Evolutionary conservation across 2,329 filamentous ascomycete species (phyloP).

Genomic region (Pestalotiopsis sp.): DNA sequence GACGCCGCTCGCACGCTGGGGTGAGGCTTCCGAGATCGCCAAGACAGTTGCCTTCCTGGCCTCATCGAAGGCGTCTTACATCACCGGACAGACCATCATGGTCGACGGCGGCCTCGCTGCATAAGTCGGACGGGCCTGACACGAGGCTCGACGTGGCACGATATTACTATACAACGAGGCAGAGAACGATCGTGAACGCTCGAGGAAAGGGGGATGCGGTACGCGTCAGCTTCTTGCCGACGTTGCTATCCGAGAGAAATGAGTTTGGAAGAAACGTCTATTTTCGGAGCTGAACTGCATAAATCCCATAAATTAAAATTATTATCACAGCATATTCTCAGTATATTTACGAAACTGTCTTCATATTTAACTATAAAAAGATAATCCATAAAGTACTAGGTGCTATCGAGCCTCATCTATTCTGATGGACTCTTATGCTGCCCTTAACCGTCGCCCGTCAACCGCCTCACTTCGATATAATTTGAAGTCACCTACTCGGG

Average conservation of each 20-base stretch:
- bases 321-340: too few relatives aligned
- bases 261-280: too few relatives aligned
- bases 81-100: slow-evolving; percentile 22
- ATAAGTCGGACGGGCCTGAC: not conserved
- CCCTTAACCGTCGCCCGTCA: too few relatives aligned
- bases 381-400: too few relatives aligned
- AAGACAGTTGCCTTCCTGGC: slow-evolving; percentile 21
- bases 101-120: slow-evolving; percentile 20
- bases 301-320: too few relatives aligned
- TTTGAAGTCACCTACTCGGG: not conserved
- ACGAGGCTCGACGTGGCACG: not conserved
- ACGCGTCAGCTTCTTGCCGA: not conserved
- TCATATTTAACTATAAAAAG: too few relatives aligned
- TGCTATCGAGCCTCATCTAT: too few relatives aligned
- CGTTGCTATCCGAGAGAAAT: not conserved
- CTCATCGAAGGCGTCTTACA: slow-evolving; percentile 18
- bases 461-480: too few relatives aligned
- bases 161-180: not conserved
- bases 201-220: not conserved
- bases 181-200: not conserved
- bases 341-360: too few relatives aligned
- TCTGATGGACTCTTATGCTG: too few relatives aligned
- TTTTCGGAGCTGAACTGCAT: too few relatives aligned
- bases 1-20: slow-evolving; percentile 20
- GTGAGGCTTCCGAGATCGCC: slow-evolving; percentile 19